Evolutionary conservation across 2,329 filamentous ascomycete genomes (phyloP), one percentile per base, ranked within the genome.

Genomic region (Grosmannia huntii): DNA sequence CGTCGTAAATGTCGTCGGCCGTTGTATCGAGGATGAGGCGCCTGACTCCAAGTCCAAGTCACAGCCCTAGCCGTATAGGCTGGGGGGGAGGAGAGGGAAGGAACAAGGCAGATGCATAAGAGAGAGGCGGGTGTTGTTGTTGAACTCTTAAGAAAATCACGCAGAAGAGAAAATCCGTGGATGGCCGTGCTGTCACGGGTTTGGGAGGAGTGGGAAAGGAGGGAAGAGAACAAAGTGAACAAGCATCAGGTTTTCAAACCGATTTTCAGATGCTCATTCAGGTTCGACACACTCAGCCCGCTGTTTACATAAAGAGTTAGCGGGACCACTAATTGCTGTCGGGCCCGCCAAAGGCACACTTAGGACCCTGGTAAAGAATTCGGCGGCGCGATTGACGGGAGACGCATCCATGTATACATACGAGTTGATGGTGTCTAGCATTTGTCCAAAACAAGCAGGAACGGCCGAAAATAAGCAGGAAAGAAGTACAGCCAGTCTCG

Each of bases 1-100:
- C 41, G n/a, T 53, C 21, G 31, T 53, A 7, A n/a, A n/a, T 19
- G 19, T 44, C 41, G 41, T 44, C 6, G 16, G 16, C 16, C 4
- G 41, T 44, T 19, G 41, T 44, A 7, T 44, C 41, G 51, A 23
- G 9, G 48, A 23, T 44, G 25, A 27, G 10, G 51, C 58, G 36
- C 31, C 38, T 46, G 23, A 33, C 51, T 36, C 19, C 28, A 36
- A 33, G 31, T 33, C 57, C 33, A 53, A 27, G 44, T 48, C 57
- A 33, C 58, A 46, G 55, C 61, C 62, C 59, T 62, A 62, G 61
- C 62, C 62, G 59, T 62, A 62, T 50, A 63, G 62, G 62, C 62
- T 59, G 60, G 62, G 62, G 51, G 51, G 58, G 44, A 62, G 57
- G 44, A 50, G 51, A 44, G 62, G 56, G 53, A 57, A 56, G 31